phyloP scores from a whole-genome alignment of 768 basidiomycete genomes.

The Xerocomus brunneocitrinus region DNA sequence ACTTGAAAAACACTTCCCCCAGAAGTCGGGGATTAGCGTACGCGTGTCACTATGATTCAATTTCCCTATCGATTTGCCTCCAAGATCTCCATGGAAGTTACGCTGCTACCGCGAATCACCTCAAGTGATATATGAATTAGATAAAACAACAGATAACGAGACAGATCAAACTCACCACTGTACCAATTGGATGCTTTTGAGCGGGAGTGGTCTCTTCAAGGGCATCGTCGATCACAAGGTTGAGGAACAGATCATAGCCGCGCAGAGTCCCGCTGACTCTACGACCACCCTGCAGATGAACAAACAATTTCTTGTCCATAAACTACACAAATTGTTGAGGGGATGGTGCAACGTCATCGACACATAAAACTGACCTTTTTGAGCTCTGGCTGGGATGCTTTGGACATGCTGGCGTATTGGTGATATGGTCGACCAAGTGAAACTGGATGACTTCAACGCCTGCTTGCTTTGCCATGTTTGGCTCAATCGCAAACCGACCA shows the following conservation, averaged over 20 bases:
- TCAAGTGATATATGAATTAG: slow-evolving; percentile 30
- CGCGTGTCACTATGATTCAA: not conserved
- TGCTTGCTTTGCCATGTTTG: slow-evolving; percentile 35
- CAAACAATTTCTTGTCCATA: slow-evolving; percentile 97
- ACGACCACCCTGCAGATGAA: slow-evolving; percentile 91
- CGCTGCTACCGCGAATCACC: slow-evolving; percentile 96
- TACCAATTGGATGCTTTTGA: slow-evolving; percentile 87
- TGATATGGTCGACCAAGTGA: not conserved
- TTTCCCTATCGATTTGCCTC: slow-evolving; percentile 49
- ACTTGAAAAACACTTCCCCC: not conserved
- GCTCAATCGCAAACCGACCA: slow-evolving; percentile 3
- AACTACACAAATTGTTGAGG: slow-evolving; percentile 49
- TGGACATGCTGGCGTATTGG: slow-evolving; percentile 58
- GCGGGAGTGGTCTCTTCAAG: slow-evolving; percentile 87
- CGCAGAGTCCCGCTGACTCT: slow-evolving; percentile 93
- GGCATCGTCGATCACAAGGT: slow-evolving; percentile 95
- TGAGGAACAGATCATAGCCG: slow-evolving; percentile 98
- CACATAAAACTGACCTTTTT: slow-evolving; percentile 73
- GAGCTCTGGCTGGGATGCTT: slow-evolving; percentile 94
- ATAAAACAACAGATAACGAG: not conserved
- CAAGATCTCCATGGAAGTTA: slow-evolving; percentile 90
- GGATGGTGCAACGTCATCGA: not conserved
- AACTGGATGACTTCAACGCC: not conserved
- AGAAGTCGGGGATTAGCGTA: not conserved
- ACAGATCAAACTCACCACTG: slow-evolving; percentile 63